Evolutionary conservation across 1,284 basidiomycete species (phyloP), one percentile per base, ranked within the genome.

Genomic region (Pyrrhoderma noxium): DNA sequence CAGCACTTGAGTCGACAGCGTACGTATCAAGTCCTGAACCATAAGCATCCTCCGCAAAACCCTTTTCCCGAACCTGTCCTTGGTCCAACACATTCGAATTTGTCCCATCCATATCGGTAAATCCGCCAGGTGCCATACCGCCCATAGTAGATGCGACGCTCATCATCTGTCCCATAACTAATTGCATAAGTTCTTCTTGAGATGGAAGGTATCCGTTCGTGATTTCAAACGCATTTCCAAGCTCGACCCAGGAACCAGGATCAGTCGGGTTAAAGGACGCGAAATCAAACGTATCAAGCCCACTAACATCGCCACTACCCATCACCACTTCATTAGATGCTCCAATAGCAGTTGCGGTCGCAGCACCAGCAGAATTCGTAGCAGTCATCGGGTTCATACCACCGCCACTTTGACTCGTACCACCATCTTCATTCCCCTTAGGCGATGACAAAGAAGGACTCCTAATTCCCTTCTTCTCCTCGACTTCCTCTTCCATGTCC

Each of bases 171-270:
- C 66, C 49, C 70, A 85, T 73, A 54, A 85, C 71, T 62, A 82
- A 83, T 62, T 79, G 74, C 79, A 86, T 80, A 57, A 89, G 75
- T 59, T 87, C 74, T 60, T 86, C 81, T 60, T 82, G 79, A 53
- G 82, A 74, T 23, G 86, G 86, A 58, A 71, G 45, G 59, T 75
- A 73, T 36, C 83, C 82, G 64, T 85, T 67, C 52, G 83, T 81
- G 50, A 71, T 70, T 59, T 74, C 67, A 84, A 85, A 89, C 70
- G 84, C 79, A 60, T 78, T 77, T 60, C 82, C 85, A 49, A 89
- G 73, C 52, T 75, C 74, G 69, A 81, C 78, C 87, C 87, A 90
- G 63, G 84, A 80, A 49, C 75, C 64, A 44, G 86, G 73, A 42
- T 74, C 71, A 8, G 81, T 80, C 52, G 79, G 80, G 70, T 89